Evolutionary conservation across 208 protist species (phyloP), one percentile per base, ranked within the genome.

Genomic region (Vickermania spadyakhi): DNA sequence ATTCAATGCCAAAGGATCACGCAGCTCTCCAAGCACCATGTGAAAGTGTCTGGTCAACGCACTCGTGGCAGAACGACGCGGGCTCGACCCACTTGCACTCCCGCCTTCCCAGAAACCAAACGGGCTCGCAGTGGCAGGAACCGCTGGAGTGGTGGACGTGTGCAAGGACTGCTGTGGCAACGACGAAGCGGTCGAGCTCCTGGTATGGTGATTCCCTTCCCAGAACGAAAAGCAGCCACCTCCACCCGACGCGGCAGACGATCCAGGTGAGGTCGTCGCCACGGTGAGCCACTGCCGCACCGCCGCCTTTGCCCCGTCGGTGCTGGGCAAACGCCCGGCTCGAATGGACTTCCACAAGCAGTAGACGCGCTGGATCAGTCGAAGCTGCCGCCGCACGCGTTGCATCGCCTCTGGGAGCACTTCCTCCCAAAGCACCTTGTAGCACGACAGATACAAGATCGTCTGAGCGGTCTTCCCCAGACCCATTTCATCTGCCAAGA

Each of bases 401-500:
- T 50, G 54, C 18, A 56, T 25, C 18, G 58, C 14, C 52, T 30
- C 3, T 42, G 18, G 66, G 51, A 81, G 60, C 54, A 62, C 29
- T 21, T 49, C 52, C 60, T 82, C 72, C 36, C 76, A 56, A 30
- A 78, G 64, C 28, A 70, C 54, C 59, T 78, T 77, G 90, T 81
- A 66, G 65, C 69, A 83, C 2, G 87, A 59, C 31, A 86, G 23
- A 53, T 68, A 73, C 21, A 81, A n/a, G 28, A 97, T 91, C 1
- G 84, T 94, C 71, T 92, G 81, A 5, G 96, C 72, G 0, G 91
- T 97, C 61, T 97, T 97, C 50, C 93, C 91, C 2, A 93, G 68
- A 53, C 94, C 75, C 94, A 97, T 97, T 60, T 98, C 96, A 73
- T 98, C 96, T 0, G 94, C 96, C 3, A 98, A 70, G 52, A 98